These are phyloP conservation scores for Auxenochlorella pyrenoidosa DNA, from an alignment of 139 green algal genomes.

Conservation along the genomic window DNA sequence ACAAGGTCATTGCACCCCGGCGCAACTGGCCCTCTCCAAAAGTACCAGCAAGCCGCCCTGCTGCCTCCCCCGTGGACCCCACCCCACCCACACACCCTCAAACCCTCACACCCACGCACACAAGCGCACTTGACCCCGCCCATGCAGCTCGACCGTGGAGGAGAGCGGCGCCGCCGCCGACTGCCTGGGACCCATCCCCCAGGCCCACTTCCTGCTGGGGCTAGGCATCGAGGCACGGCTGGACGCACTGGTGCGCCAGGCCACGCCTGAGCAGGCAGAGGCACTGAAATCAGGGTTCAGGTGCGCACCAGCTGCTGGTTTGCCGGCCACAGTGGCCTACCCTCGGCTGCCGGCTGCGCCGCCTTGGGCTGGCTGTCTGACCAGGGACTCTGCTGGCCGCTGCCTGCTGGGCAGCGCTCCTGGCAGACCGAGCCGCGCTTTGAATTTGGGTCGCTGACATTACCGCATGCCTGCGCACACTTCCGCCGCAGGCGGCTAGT, in stretches of 20 bases:
- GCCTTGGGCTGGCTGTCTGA: too few species aligned
- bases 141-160: constrained; percentile 52
- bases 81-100: too few species aligned
- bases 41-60: neutral
- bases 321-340: too few species aligned
- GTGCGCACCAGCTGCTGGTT: neutral
- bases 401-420: neutral
- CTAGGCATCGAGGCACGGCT: constrained; percentile 81
- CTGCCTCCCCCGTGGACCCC: neutral
- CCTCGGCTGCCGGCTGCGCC: too few species aligned
- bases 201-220: constrained; percentile 74
- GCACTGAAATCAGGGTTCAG: constrained; percentile 43
- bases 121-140: too few species aligned
- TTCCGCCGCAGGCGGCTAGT: constrained; percentile 29
- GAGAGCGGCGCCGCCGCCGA: constrained; percentile 16
- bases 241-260: constrained; percentile 43
- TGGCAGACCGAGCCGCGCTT: neutral
- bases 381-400: too few species aligned
- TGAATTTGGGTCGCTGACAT: too few species aligned
- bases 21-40: neutral
- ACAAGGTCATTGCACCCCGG: too few species aligned
- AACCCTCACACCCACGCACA: too few species aligned
- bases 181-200: constrained; percentile 78
- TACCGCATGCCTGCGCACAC: neutral
- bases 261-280: constrained; percentile 39